These are phyloP conservation scores for Penicillium vulpinum DNA, from an alignment of 2,329 filamentous ascomycete species.

Conservation along the genomic window DNA sequence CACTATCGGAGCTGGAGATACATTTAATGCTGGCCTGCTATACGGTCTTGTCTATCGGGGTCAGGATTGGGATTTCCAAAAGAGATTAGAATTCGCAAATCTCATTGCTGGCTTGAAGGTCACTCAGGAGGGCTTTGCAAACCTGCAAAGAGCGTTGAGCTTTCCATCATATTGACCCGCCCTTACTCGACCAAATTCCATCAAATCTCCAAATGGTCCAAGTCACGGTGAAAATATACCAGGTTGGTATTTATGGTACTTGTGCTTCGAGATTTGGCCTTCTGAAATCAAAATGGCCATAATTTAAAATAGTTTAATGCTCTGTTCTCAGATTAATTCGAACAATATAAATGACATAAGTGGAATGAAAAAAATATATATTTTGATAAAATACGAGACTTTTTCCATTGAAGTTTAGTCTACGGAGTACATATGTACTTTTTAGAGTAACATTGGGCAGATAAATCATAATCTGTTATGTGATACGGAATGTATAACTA, in stretches of 20 bases:
- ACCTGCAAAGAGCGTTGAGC: conserved; percentile 42
- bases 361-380: background rate
- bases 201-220: background rate
- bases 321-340: background rate
- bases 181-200: background rate
- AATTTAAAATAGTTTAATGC: too few species aligned
- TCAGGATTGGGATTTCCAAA: conserved; percentile 51
- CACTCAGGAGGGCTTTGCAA: conserved; percentile 63
- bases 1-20: conserved; percentile 72
- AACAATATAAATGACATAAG: background rate
- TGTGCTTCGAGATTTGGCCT: too few species aligned
- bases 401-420: background rate
- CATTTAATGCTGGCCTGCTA: conserved; percentile 71
- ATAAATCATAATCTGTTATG: too few species aligned
- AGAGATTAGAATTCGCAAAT: conserved; percentile 62
- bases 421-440: too few species aligned
- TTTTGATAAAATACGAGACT: background rate
- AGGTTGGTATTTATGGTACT: too few species aligned
- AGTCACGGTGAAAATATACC: background rate
- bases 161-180: background rate
- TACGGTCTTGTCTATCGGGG: conserved; percentile 58
- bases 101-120: conserved; percentile 68
- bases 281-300: accelerated
- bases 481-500: too few species aligned
- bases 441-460: background rate